These are phyloP conservation scores for Euphorbia neoarborescens DNA, from an alignment of 441 rosid species.

Conservation along the genomic window DNA sequence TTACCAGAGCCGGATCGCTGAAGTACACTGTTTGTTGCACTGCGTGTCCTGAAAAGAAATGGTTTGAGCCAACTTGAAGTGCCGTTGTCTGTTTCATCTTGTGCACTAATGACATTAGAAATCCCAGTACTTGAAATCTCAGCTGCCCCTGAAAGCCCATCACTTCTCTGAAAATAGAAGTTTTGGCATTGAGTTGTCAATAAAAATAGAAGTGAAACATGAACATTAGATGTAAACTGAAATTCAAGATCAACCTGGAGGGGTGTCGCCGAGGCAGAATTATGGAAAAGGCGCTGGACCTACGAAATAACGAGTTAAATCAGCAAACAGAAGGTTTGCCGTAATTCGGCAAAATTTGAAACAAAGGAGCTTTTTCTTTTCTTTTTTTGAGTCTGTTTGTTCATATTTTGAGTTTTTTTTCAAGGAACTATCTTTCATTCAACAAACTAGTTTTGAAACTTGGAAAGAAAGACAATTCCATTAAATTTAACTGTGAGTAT, in stretches of 20 bases:
- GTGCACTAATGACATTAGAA: conserved; percentile 22
- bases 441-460: neutral
- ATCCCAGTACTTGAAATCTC: conserved; percentile 27
- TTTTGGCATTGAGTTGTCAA: conserved; percentile 8
- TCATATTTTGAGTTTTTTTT: no score
- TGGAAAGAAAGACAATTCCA: neutral
- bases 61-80: conserved; percentile 31
- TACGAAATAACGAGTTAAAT: conserved; percentile 18
- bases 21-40: conserved; percentile 38
- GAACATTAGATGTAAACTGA: neutral
- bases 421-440: neutral
- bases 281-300: conserved; percentile 32
- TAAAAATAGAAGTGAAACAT: neutral
- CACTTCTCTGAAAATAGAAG: conserved; percentile 36
- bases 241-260: conserved; percentile 28
- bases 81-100: conserved; percentile 24
- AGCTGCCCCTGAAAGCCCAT: conserved; percentile 22
- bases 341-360: conserved; percentile 2
- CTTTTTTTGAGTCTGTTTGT: no score
- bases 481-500: neutral
- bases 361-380: neutral
- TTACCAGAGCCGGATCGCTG: conserved; percentile 30
- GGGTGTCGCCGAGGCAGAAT: conserved; percentile 26
- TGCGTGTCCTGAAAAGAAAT: conserved; percentile 42
- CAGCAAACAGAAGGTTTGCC: conserved; percentile 1